A percentile compares a stretch with the other conserved stretches of the same genome.
phyloP scores from a whole-genome alignment of 225 moss, liverwort and hornwort genomes.

The Polytrichum commune region DNA sequence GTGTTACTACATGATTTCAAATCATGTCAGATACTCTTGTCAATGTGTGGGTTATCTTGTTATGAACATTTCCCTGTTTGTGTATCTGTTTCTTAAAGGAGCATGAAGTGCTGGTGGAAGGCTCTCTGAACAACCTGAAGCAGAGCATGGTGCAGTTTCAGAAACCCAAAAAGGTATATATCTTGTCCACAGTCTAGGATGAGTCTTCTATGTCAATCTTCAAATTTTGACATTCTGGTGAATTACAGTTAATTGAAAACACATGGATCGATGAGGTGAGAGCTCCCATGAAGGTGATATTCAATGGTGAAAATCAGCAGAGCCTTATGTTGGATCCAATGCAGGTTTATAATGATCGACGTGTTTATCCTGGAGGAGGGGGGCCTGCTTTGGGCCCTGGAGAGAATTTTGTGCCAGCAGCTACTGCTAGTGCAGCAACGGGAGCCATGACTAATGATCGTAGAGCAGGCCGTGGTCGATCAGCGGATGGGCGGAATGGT shows the following conservation, averaged over 20 bases:
- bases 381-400: constrained; percentile 77
- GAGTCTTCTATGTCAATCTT: too few relatives aligned
- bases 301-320: too few relatives aligned
- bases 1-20: too few relatives aligned
- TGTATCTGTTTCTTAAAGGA: constrained; percentile 42
- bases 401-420: constrained; percentile 90
- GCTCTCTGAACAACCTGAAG: constrained; percentile 95
- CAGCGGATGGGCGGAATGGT: constrained; percentile 82
- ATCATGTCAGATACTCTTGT: too few relatives aligned
- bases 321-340: not conserved
- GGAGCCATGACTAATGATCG: constrained; percentile 72
- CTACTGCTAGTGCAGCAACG: constrained; percentile 76
- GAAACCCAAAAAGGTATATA: constrained; percentile 82
- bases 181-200: not conserved
- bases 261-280: too few relatives aligned
- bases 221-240: too few relatives aligned
- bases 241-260: too few relatives aligned
- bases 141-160: constrained; percentile 99
- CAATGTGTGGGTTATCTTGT: too few relatives aligned
- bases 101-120: constrained; percentile 96
- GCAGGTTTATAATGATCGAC: constrained; percentile 91
- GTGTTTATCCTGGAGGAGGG: constrained; percentile 94
- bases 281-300: too few relatives aligned
- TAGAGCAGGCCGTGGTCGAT: constrained; percentile 80
- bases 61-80: too few relatives aligned